Base-by-base conservation (phyloP, 805 yeast genomes). In the Saccharomycopsis sp. region DNA sequence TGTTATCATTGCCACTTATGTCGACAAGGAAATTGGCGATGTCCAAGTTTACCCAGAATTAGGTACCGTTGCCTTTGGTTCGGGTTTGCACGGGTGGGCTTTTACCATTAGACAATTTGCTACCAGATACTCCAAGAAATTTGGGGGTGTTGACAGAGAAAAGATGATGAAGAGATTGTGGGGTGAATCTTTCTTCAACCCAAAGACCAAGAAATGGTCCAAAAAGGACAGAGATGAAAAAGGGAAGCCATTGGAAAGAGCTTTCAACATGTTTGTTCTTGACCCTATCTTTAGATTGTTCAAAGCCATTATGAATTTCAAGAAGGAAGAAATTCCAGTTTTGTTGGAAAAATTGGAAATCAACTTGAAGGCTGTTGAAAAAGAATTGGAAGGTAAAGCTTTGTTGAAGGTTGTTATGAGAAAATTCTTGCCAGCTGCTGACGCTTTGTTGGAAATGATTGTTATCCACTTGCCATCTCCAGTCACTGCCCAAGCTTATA, bases 31-130 rank as follows among this genome's bases (percentile, higher is more conserved):
- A 51, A 70, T 89, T 53, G 98, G 98, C 75, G 97, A 89, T 64
- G 80, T 75, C 61, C 97, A 89, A 77, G 97, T 89, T 53, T 89
- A 81, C 95, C 98, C 98, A 71, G 94, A 89, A 69, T 69, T 71
- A 66, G 98, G 98, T 75, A 89, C 97, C 69, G 95, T 89, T 64
- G 98, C 98, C 58, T 89, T 89, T 72, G 97, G 95, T 77, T 92
- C 97, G 69, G 98, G 97, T 83, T 77, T 89, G 65, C 98, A 89
- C 80, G 98, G 98, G 72, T 89, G 98, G 98, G 97, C 96, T 67
- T 89, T 89, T 89, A 89, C 98, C 60, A 82, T 89, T 65, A 86
- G 98, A 73, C 97, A 89, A 77, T 89, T 89, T 60, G 96, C 97
- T 60, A 69, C 75, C 73, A 85, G 95, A 76, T 89, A 92, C 80